Conservation (phyloP, 768 basidiomycete genomes). For the Hydnomerulius pinastri region DNA sequence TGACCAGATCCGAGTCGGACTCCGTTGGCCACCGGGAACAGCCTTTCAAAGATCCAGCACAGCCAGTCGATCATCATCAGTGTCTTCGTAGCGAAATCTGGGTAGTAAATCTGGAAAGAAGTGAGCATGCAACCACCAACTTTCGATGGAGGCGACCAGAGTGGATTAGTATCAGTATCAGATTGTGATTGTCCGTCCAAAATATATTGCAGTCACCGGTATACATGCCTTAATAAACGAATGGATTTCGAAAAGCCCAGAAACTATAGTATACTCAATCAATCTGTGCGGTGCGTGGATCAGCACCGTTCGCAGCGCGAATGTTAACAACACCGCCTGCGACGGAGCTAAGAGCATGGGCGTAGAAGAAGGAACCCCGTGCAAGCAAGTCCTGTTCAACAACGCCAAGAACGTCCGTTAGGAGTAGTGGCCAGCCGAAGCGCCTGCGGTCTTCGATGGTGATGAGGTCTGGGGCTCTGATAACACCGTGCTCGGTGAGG, state of each 20-base stretch:
- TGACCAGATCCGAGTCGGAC: too few relatives aligned
- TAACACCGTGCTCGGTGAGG: constrained; percentile 36
- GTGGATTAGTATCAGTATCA: not conserved
- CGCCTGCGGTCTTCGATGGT: constrained; percentile 42
- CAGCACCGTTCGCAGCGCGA: constrained; percentile 41
- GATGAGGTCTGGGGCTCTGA: constrained; percentile 43
- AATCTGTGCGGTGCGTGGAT: constrained; percentile 38
- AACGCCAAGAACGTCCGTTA: constrained; percentile 45
- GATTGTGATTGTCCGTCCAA: too few relatives aligned
- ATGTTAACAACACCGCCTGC: constrained; percentile 44
- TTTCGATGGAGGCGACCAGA: not conserved
- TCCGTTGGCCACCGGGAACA: too few relatives aligned
- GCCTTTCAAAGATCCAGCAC: not conserved
- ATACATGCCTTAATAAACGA: not conserved
- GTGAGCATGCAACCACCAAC: not conserved
- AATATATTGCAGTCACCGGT: not conserved
- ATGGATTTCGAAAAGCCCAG: not conserved
- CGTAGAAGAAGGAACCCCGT: constrained; percentile 42
- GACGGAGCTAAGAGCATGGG: constrained; percentile 43
- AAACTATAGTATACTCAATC: constrained; percentile 24
- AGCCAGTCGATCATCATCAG: not conserved
- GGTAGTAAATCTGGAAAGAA: not conserved
- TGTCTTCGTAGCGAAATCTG: too few relatives aligned
- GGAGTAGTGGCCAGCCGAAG: constrained; percentile 44
- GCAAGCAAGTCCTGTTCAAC: constrained; percentile 46